Percentiles rank a stretch among this genome's conserved stretches.
Conservation (phyloP, 1,139 yeast species). For the Lodderomyces elongisporus region DNA sequence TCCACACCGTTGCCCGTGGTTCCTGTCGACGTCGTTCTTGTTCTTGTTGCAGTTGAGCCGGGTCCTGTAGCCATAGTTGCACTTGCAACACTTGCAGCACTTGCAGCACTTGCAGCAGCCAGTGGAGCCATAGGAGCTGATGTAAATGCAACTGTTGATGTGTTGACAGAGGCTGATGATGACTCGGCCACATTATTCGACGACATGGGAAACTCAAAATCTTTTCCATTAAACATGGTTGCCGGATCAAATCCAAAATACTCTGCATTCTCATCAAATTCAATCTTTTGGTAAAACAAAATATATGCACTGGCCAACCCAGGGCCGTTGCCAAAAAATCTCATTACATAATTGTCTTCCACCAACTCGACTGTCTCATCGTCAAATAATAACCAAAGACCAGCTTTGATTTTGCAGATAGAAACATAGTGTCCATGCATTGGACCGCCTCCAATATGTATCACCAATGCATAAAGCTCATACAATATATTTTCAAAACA, state of each 20-base stretch:
- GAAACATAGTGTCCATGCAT: slow-evolving; percentile 96
- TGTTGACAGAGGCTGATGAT: slow-evolving; percentile 2
- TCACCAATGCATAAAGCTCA: slow-evolving; percentile 80
- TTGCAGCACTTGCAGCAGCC: no score
- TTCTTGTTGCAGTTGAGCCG: neutral
- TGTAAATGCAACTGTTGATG: no score
- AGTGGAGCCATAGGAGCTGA: no score
- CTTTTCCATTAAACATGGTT: slow-evolving; percentile 34
- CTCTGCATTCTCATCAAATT: slow-evolving; percentile 18
- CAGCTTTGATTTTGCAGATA: slow-evolving; percentile 69
- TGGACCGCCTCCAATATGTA: slow-evolving; percentile 96
- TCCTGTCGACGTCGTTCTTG: no score
- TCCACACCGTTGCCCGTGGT: no score
- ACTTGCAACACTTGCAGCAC: no score
- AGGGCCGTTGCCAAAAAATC: slow-evolving; percentile 85
- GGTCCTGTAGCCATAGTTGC: no score
- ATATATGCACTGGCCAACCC: slow-evolving; percentile 92
- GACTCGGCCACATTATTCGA: slow-evolving; percentile 3
- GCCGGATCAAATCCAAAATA: slow-evolving; percentile 35
- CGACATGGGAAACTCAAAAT: slow-evolving; percentile 11
- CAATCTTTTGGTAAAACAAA: slow-evolving; percentile 54
- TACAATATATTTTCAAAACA: slow-evolving; percentile 48
- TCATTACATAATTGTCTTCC: slow-evolving; percentile 74
- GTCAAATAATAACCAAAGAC: slow-evolving; percentile 89
- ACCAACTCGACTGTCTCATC: slow-evolving; percentile 93